Base-by-base conservation (phyloP, 2,329 filamentous ascomycete species). In the Neopestalotiopsis clavispora region DNA sequence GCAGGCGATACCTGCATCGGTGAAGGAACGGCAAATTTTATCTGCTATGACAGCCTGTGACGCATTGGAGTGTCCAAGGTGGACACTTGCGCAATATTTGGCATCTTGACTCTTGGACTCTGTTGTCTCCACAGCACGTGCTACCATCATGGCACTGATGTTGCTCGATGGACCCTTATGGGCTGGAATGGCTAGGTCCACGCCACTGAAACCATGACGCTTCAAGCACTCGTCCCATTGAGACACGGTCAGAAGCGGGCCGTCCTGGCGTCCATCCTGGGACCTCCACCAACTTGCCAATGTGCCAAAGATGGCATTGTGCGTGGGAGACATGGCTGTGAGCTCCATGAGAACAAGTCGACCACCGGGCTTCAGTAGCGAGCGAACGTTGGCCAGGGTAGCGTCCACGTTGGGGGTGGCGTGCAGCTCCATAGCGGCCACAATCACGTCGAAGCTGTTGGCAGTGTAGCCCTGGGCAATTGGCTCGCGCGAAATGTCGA, bases 361-460 rank as follows among this genome's bases (percentile, higher is more conserved):
- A 12, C 73, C 73, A 2, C 72, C 73, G 1, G 72, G 71, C 45
- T 73, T 74, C 34, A 76, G 69, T 10, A 76, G 70, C 59, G 61
- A 60, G n/a, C 71, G 70, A 3, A 69, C 67, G 57, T 76, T 70
- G 13, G 65, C 57, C 57, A 76, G 34, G 12, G 74, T 72, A 1
- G 28, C 52, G 20, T 72, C 61, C 5, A 75, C 70, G 28, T 71
- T 67, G 20, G 69, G 65, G 4, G 72, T 73, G 2, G 73, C 73
- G 59, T 75, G 71, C 14, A 74, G 67, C 10, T 68, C 68, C 6
- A 68, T 65, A 1, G 68, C 69, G 3, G 69, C 71, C 12, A 73
- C 40, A 14, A 73, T 60, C 17, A 73, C 17, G 45, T 72, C 71
- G 59, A 60, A 72, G n/a, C 49, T 62, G 60, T 65, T 4, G 0